Evolutionary conservation across 768 basidiomycete genomes (phyloP), one percentile per base, ranked within the genome.

Genomic region (Leccinum longicurvipes): DNA sequence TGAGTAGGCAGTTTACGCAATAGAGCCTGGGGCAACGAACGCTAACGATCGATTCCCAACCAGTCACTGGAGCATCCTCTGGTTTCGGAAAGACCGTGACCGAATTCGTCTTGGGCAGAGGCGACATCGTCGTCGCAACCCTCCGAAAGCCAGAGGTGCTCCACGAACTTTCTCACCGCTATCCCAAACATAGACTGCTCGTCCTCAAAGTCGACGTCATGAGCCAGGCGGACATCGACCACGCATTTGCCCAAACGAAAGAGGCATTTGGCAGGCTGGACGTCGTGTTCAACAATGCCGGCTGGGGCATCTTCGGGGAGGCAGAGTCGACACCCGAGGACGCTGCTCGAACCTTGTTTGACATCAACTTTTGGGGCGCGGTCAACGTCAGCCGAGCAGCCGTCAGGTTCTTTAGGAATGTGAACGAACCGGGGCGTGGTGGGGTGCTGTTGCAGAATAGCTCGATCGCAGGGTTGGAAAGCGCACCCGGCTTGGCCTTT

Each of bases 91-190:
- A 63, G 24, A 44, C 56, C 17, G 60, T 74, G 52, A 63, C 66
- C 4, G 71, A 76, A 54, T 51, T 31, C n/a, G 64, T 67, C 46
- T 67, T 79, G 36, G 52, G 44, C n/a, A 58, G 63, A 4, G 76
- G 76, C 23, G 73, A 75, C 46, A 71, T 63, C 15, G 76, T 62
- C 36, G 69, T 78, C 47, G 77, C 79, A 6, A 77, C 79, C 19
- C 65, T 76, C 41, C 73, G 79, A 47, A 73, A 65, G 39, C 76
- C 77, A 7, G 69, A 61, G n/a, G 42, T 51, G 4, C 64, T 66
- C 41, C 41, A 50, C n/a, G 42, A 54, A 0, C 55, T 59, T 27
- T 25, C 47, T 1, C 24, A 25, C 9, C 19, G 1, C 17, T 55
- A 62, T 23, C 34, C 60, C 10, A 19, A 46, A 29, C 51, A 57